These are phyloP conservation scores for Circinella minor DNA, from an alignment of 371 early-diverging fungal species.

Conservation along the genomic window DNA sequence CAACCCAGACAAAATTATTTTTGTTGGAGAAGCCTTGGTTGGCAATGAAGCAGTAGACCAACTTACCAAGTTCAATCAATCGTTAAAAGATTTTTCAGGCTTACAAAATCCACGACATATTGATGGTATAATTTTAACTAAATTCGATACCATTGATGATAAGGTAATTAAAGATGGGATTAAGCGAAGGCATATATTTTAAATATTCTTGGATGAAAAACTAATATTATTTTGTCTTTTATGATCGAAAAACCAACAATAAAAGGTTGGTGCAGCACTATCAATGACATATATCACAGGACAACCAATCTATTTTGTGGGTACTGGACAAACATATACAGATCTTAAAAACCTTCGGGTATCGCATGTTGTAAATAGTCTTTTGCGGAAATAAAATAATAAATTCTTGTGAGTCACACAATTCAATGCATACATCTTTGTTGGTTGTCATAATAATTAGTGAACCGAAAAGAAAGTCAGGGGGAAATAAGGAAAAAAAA, in stretches of 20 bases:
- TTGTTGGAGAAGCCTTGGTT: constrained; percentile 99
- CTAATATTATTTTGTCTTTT: too few relatives aligned
- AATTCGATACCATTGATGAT: constrained; percentile 99
- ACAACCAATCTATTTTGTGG: constrained; percentile 99
- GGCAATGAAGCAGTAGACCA: constrained; percentile 99
- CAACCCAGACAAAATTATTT: constrained; percentile 97
- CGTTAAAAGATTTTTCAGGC: constrained; percentile 88
- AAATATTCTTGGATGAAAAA: too few relatives aligned
- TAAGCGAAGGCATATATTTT: too few relatives aligned
- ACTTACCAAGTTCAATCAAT: constrained; percentile 97
- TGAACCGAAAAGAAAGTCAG: too few relatives aligned
- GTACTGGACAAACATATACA: constrained; percentile 99
- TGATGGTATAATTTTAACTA: constrained; percentile 97
- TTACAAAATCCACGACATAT: constrained; percentile 85
- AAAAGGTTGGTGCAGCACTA: constrained; percentile 91
- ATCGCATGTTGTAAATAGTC: constrained; percentile 81
- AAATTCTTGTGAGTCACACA: constrained; percentile 1
- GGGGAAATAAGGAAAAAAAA: neutral
- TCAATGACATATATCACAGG: constrained; percentile 97
- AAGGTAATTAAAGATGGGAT: constrained; percentile 64
- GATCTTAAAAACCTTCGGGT: constrained; percentile 94
- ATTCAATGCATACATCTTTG: too few relatives aligned
- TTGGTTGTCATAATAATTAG: too few relatives aligned
- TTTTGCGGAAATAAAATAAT: constrained; percentile 63
- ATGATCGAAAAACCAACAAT: neutral